phyloP scores from a whole-genome alignment of 1,284 basidiomycete genomes.

The Boletus semigastroideus region DNA sequence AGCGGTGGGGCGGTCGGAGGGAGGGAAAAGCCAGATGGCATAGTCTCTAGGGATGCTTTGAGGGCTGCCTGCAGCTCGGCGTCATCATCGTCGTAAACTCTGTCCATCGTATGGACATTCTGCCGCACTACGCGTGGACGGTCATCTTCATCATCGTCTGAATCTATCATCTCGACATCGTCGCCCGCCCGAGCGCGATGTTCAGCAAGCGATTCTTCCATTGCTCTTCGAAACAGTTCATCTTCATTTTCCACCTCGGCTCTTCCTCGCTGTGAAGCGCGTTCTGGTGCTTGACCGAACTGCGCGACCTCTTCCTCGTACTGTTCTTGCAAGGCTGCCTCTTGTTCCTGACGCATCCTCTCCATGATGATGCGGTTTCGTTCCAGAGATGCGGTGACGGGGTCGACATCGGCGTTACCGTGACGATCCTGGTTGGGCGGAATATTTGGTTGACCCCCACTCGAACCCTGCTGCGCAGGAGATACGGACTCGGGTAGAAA shows the following conservation, averaged over 20 bases:
- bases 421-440: slow-evolving; percentile 30
- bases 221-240: slow-evolving; percentile 58
- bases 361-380: slow-evolving; percentile 63
- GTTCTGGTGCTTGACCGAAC: slow-evolving; percentile 19
- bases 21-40: slow-evolving; percentile 54
- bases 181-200: slow-evolving; percentile 21
- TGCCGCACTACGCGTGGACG: slow-evolving; percentile 1
- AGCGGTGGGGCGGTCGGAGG: slow-evolving; percentile 36
- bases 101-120: slow-evolving; percentile 11
- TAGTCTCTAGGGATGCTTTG: slow-evolving; percentile 72
- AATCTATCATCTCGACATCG: slow-evolving; percentile 13
- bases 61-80: slow-evolving; percentile 83
- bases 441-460: slow-evolving; percentile 6
- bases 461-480: slow-evolving; percentile 2
- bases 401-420: slow-evolving; percentile 46
- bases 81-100: slow-evolving; percentile 85
- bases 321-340: slow-evolving; percentile 60
- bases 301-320: slow-evolving; percentile 46
- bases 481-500: slow-evolving; percentile 13
- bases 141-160: slow-evolving; percentile 35
- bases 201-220: slow-evolving; percentile 56
- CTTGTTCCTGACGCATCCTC: slow-evolving; percentile 67
- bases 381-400: slow-evolving; percentile 64
- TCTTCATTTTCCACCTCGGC: slow-evolving; percentile 53
- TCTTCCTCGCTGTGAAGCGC: slow-evolving; percentile 8